Evolutionary conservation across 2,329 filamentous ascomycete genomes (phyloP).

Genomic region (Sclerotiophoma versabilis): DNA sequence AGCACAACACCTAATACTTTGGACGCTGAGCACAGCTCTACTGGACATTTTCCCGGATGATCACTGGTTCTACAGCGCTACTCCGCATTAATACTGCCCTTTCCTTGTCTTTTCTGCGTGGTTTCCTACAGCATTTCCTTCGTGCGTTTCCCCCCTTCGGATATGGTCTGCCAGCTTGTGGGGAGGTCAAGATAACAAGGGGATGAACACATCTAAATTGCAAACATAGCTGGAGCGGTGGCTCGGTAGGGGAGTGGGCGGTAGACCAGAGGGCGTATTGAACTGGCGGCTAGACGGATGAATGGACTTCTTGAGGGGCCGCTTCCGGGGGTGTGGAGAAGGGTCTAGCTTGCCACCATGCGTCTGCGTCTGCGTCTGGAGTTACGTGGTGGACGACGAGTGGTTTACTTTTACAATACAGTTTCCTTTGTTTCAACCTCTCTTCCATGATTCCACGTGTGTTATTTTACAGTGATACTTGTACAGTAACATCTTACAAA

Average conservation of each 20-base stretch:
- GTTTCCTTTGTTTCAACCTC: slow-evolving; percentile 14
- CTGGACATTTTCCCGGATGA: slow-evolving; percentile 36
- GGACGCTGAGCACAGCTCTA: slow-evolving; percentile 36
- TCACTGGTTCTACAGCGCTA: slow-evolving; percentile 38
- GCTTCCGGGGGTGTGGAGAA: slow-evolving; percentile 39
- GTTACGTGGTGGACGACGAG: slow-evolving; percentile 9
- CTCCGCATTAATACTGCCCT: slow-evolving; percentile 43
- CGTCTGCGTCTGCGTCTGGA: slow-evolving; percentile 23
- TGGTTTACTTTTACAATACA: slow-evolving; percentile 25
- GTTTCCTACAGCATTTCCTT: slow-evolving; percentile 38
- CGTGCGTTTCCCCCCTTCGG: slow-evolving; percentile 44
- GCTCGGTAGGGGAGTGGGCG: slow-evolving; percentile 25
- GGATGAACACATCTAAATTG: slow-evolving; percentile 50
- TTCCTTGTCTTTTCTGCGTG: slow-evolving; percentile 33
- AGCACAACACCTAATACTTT: slow-evolving; percentile 26
- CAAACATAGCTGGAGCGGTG: slow-evolving; percentile 31
- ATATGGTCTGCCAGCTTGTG: slow-evolving; percentile 52
- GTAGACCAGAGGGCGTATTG: slow-evolving; percentile 30
- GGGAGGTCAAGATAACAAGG: slow-evolving; percentile 49
- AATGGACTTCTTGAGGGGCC: slow-evolving; percentile 27
- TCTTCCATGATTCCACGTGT: background rate
- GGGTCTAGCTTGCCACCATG: slow-evolving; percentile 37
- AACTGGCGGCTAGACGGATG: slow-evolving; percentile 28
- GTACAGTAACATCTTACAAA: background rate
- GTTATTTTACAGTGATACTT: slow-evolving; percentile 1